A percentile compares a stretch with the other conserved stretches of the same genome.
Evolutionary conservation across 148 eudicot genomes (phyloP).

Genomic region (Pharnaceum exiguum): DNA sequence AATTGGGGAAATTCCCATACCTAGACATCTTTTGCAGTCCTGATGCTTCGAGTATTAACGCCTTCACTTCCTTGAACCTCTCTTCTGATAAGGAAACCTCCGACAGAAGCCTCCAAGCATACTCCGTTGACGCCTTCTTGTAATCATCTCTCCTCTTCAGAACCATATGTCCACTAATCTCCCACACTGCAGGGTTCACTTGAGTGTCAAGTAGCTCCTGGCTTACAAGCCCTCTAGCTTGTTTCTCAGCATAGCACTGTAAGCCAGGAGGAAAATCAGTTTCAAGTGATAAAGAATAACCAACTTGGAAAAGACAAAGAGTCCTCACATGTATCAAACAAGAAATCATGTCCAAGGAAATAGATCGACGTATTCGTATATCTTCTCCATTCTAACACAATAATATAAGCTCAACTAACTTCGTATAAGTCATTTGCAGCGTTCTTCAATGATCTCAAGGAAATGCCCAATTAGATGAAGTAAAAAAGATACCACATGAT

Average conservation of each 20-base stretch:
- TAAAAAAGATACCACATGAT: not conserved
- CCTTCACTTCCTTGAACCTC: constrained; percentile 54
- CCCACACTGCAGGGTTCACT: constrained; percentile 89
- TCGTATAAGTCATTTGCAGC: not conserved
- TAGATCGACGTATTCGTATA: too few relatives aligned
- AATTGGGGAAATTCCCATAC: not conserved
- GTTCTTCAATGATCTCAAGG: not conserved
- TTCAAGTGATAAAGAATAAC: too few relatives aligned
- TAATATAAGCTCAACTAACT: too few relatives aligned
- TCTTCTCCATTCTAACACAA: too few relatives aligned
- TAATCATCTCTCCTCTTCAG: constrained; percentile 66
- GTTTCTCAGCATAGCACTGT: constrained; percentile 85
- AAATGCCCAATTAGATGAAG: not conserved
- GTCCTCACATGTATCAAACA: not conserved
- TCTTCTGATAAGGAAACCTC: constrained; percentile 70
- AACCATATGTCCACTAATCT: constrained; percentile 81
- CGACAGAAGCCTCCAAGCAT: constrained; percentile 70
- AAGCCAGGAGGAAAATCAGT: not conserved
- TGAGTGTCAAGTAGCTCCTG: constrained; percentile 66
- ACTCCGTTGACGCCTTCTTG: constrained; percentile 57
- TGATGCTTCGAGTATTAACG: constrained; percentile 40
- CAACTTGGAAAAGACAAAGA: not conserved
- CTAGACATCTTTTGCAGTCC: constrained; percentile 22
- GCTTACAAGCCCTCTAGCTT: constrained; percentile 67
- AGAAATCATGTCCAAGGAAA: not conserved